These are phyloP conservation scores for Ganoderma leucocontextum DNA, from an alignment of 1,284 basidiomycete genomes.

Conservation along the genomic window DNA sequence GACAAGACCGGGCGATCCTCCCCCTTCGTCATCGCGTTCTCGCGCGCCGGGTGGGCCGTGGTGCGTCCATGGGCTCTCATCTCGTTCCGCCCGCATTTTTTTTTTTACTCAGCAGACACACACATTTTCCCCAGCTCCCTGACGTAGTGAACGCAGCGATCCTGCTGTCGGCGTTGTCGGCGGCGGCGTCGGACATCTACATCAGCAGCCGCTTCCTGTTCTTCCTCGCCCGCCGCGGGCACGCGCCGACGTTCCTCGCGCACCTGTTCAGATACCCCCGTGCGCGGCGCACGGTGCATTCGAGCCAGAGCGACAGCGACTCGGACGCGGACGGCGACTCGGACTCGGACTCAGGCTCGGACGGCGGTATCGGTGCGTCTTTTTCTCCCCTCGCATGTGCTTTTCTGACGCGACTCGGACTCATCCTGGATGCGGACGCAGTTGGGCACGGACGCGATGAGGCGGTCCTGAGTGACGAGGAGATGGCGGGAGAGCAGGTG, in stretches of 20 bases:
- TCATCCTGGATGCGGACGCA: neutral
- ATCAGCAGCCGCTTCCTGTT: conserved; percentile 60
- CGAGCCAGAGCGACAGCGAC: conserved; percentile 11
- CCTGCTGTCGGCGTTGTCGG: conserved; percentile 59
- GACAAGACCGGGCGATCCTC: conserved; percentile 48
- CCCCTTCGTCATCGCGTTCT: conserved; percentile 59
- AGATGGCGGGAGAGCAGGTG: conserved; percentile 7
- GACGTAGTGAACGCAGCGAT: conserved; percentile 50
- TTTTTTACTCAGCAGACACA: too few relatives aligned
- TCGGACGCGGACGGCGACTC: conserved; percentile 11
- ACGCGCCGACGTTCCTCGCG: conserved; percentile 50
- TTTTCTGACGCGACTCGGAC: neutral
- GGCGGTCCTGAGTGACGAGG: neutral
- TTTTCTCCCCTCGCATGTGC: neutral
- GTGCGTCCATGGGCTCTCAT: conserved; percentile 22
- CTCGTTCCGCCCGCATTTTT: too few relatives aligned
- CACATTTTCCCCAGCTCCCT: conserved; percentile 52
- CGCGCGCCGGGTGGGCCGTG: conserved; percentile 51
- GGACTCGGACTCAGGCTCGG: conserved; percentile 13
- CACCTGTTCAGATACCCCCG: conserved; percentile 36
- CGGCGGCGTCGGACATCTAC: conserved; percentile 61
- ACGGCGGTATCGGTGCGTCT: conserved; percentile 18
- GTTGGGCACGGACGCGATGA: neutral
- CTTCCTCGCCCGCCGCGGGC: conserved; percentile 52
- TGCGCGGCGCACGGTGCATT: neutral